These are phyloP conservation scores for Botrytis cinerea DNA, from an alignment of 2,329 filamentous ascomycete genomes.

Conservation along the genomic window DNA sequence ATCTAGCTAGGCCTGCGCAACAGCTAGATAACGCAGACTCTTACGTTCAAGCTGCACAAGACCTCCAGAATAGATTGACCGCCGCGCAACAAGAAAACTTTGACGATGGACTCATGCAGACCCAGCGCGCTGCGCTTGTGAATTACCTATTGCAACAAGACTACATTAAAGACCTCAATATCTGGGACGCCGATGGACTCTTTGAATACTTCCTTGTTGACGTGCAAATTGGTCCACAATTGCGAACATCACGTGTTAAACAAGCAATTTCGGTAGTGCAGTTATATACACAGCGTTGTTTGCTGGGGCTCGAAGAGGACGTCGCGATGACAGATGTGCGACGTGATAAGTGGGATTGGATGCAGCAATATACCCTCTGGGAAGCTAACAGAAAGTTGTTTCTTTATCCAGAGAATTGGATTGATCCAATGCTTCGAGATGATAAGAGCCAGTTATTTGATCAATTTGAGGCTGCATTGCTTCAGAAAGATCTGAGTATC, in stretches of 20 bases:
- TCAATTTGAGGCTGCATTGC: conserved; percentile 31
- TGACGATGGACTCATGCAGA: not conserved
- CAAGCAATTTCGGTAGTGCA: conserved; percentile 42
- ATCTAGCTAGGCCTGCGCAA: not conserved
- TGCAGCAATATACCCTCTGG: conserved; percentile 38
- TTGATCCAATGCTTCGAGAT: conserved; percentile 41
- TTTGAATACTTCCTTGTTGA: conserved; percentile 43
- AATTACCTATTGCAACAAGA: not conserved
- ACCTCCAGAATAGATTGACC: not conserved
- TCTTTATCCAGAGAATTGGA: conserved; percentile 43
- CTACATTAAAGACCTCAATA: not conserved
- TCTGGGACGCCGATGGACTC: conserved; percentile 36
- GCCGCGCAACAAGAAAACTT: not conserved
- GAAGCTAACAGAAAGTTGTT: conserved; percentile 41
- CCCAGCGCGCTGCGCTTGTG: not conserved
- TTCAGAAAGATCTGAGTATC: not conserved
- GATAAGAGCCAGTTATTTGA: conserved; percentile 39
- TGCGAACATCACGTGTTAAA: conserved; percentile 41
- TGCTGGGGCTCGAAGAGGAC: conserved; percentile 39
- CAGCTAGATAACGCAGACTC: not conserved
- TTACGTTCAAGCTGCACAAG: not conserved
- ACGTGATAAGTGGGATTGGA: conserved; percentile 37
- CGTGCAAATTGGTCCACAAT: conserved; percentile 38
- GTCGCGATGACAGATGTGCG: not conserved
- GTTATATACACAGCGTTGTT: conserved; percentile 40